A percentile compares a stretch with the other conserved stretches of the same genome.
Conservation (phyloP, 139 green algal genomes). For the Limnomonas spitsbergensis region DNA sequence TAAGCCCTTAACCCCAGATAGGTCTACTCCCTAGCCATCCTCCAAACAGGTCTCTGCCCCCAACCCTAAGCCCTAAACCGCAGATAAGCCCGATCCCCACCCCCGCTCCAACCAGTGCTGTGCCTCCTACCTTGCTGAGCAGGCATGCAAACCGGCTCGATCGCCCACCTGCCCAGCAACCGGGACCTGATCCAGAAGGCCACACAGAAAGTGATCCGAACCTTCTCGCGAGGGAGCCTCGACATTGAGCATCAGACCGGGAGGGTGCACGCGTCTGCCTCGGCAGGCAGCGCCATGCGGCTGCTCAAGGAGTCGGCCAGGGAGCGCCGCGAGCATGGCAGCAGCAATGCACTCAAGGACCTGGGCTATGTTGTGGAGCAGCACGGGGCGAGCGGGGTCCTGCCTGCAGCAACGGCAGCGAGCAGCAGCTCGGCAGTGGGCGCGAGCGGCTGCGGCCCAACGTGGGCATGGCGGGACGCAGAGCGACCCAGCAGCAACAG, state of each 20-base stretch:
- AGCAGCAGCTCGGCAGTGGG: too few relatives aligned
- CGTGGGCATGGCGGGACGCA: too few relatives aligned
- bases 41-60: background rate
- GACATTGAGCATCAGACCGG: too few relatives aligned
- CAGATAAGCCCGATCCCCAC: background rate
- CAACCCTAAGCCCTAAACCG: background rate
- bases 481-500: too few relatives aligned
- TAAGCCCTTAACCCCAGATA: background rate
- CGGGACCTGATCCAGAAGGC: conserved; percentile 42
- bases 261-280: background rate
- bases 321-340: background rate
- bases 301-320: background rate
- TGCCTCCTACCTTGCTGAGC: background rate
- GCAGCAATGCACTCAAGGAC: background rate
- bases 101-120: background rate
- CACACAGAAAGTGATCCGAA: background rate
- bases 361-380: too few relatives aligned
- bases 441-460: too few relatives aligned
- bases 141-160: conserved; percentile 56
- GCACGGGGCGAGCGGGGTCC: too few relatives aligned
- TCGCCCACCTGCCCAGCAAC: conserved; percentile 68
- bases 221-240: conserved; percentile 6
- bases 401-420: too few relatives aligned
- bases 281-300: background rate
- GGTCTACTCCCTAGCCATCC: background rate